Base-by-base conservation (phyloP, 2,329 filamentous ascomycete genomes). In the Xylariales sp. region DNA sequence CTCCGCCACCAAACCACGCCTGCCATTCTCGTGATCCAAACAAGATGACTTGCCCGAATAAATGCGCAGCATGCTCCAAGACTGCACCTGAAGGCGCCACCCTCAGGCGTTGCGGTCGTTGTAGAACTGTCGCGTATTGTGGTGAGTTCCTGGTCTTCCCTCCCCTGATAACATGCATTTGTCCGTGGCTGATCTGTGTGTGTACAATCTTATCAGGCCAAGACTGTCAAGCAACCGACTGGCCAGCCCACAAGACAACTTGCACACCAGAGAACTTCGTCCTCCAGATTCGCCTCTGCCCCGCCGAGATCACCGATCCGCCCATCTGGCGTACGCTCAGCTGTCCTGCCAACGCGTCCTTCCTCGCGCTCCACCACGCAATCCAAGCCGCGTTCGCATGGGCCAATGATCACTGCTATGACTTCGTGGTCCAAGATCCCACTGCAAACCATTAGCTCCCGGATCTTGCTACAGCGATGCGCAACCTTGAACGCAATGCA, bases 341-440 rank as follows among this genome's bases (percentile, higher is more conserved):
- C 18, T 35, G 32, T 21, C 32, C 32, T 20, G 32, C 32, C n/a
- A 35, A 15, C 18, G 19, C 32, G 14, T 14, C n/a, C 14, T 35
- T 35, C 14, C 14, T 10, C 32, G 9, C 32, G 6, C 32, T 35
- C 9, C 32, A 35, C 32, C 11, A 6, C 15, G 32, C 32, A 5
- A 35, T 35, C 32, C 32, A 35, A 18, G 16, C 19, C 32, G 15
- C 19, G 9, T 35, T 35, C 32, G 32, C 9, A 18, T 21, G 19
- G 32, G 32, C 16, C 32, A 10, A 21, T 18, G 21, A 18, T 11
- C 32, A 35, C 32, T 35, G 32, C 16, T 35, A 35, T 18, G 32
- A 35, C 16, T 35, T 35, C 16, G 32, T 35, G 14, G 32, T 35
- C 16, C 18, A 35, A 18, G 32, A 35, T 18, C 32, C 12, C 9